phyloP scores from a whole-genome alignment of 2,329 filamentous ascomycete genomes.

The Fusarium luffae region DNA sequence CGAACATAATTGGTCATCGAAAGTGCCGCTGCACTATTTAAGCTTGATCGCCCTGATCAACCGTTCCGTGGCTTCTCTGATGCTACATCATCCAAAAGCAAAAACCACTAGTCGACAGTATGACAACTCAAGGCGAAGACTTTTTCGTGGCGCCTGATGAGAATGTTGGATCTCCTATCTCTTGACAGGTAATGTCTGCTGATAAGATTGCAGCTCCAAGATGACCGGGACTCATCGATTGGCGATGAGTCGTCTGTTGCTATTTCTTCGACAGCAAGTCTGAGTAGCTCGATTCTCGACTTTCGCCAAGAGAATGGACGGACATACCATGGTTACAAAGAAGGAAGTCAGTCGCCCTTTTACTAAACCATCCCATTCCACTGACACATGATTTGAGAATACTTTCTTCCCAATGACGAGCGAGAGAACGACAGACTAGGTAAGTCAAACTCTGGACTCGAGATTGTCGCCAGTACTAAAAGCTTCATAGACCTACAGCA shows the following conservation, averaged over 20 bases:
- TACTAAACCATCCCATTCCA: too few relatives aligned
- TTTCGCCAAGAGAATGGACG: background rate
- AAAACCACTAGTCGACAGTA: background rate
- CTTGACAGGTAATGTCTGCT: background rate
- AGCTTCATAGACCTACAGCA: background rate
- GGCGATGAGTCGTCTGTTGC: background rate
- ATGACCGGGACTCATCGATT: background rate
- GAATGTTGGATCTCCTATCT: background rate
- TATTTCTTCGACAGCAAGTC: background rate
- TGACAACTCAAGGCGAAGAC: background rate
- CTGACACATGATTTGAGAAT: background rate
- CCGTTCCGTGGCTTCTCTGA: background rate
- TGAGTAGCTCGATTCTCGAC: background rate
- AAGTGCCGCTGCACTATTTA: background rate
- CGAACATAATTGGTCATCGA: background rate
- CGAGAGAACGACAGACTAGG: slow-evolving; percentile 4
- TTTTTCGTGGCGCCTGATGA: background rate
- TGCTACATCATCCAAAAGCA: background rate
- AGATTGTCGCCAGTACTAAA: background rate
- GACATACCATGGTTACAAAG: background rate
- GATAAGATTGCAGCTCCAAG: background rate
- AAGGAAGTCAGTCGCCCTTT: background rate
- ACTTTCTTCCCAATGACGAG: background rate
- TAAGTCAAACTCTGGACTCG: background rate
- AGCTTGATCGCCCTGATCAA: background rate